phyloP scores from a whole-genome alignment of 1,284 basidiomycete species.

The Ganoderma meredithae region DNA sequence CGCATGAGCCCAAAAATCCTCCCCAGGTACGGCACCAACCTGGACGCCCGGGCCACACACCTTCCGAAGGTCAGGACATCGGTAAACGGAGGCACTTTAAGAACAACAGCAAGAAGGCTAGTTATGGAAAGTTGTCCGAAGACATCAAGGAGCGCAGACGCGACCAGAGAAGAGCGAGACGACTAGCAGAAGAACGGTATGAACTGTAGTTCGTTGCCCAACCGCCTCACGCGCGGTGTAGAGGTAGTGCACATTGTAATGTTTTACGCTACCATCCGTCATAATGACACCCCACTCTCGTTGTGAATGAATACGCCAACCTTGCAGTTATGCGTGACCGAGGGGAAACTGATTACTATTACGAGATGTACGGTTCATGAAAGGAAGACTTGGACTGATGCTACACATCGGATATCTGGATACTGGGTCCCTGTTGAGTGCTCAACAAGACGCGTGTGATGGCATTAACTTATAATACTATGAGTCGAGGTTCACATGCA shows the following conservation, averaged over 20 bases:
- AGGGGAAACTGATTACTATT: constrained; percentile 5
- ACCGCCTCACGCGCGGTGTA: background rate
- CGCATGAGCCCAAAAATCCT: constrained; percentile 81
- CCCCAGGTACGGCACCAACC: constrained; percentile 69
- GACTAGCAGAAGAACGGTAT: constrained; percentile 13
- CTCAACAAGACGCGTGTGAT: constrained; percentile 84
- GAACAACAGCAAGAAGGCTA: constrained; percentile 33
- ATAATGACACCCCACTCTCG: constrained; percentile 22
- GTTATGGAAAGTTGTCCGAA: constrained; percentile 52
- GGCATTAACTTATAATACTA: constrained; percentile 59
- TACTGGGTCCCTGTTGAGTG: constrained; percentile 87
- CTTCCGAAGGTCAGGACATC: constrained; percentile 57
- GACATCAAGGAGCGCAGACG: constrained; percentile 45
- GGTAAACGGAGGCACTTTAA: constrained; percentile 51
- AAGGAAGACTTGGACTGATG: constrained; percentile 4
- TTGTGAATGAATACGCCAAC: background rate
- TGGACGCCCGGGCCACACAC: constrained; percentile 37
- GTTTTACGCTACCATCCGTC: background rate
- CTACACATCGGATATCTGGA: constrained; percentile 68
- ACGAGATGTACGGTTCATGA: constrained; percentile 9
- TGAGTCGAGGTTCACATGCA: constrained; percentile 9
- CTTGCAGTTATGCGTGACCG: background rate
- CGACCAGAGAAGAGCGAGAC: constrained; percentile 33
- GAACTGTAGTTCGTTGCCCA: background rate
- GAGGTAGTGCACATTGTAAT: background rate